Evolutionary conservation across 1,284 basidiomycete species (phyloP), one percentile per base, ranked within the genome.

Genomic region (Coniophora puteana): DNA sequence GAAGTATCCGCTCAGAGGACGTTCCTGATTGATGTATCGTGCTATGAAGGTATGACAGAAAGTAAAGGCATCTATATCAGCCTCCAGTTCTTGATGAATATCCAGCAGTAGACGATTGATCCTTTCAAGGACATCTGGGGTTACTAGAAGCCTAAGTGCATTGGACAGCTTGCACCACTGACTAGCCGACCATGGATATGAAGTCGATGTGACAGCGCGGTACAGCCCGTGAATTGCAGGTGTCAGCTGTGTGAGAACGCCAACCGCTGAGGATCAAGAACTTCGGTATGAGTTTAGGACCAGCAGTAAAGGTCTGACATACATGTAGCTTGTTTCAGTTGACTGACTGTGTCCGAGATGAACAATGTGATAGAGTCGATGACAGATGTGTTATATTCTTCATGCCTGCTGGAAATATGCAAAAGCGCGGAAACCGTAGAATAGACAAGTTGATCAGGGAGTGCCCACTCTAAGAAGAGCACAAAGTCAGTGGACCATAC

Each of bases 151-250:
- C 43, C 72, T 75, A 31, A 83, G 70, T 33, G 69, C 69, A 16
- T 61, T 55, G 1, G 80, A 74, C 14, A 92, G 64, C 18, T 65
- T 60, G 16, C 72, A 65, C 82, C 87, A 90, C 52, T 90, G 83
- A 7, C 63, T 49, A 22, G 79, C 56, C 14, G 74, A 75, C 90
- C 91, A 94, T 17, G 74, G 67, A 54, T 87, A 93, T 1, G 79
- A 71, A 2, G 81, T 82, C 11, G 85, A 84, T 33, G 82, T 86
- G 45, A 93, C 76, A 11, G 92, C 90, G 26, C 92, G 80, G 58
- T 93, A 91, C 28, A 93, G 68, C 11, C 92, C 92, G 59, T 95
- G 90, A 43, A 95, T 73, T 21, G 86, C 78, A 8, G 93, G 92
- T 16, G 83, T 82, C 36, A 85, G 67, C 51, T 89, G 86, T 0